Conservation (phyloP, 2,329 filamentous ascomycete species). For the Zymoseptoria passerinii region DNA sequence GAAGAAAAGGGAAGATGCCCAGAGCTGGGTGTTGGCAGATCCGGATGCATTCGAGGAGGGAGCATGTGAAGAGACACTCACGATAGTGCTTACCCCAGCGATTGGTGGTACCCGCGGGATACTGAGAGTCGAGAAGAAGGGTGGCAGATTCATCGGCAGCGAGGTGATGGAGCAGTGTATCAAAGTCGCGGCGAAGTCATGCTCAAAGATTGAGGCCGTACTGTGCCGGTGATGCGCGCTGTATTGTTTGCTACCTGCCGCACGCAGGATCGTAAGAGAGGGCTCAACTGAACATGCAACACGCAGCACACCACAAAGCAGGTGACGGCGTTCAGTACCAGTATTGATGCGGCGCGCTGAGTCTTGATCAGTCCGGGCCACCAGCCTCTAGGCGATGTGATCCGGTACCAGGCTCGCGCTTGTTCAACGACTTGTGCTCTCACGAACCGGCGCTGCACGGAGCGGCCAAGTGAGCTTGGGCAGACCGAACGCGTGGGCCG, state of each 20-base stretch:
- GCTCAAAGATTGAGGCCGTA: constrained; percentile 45
- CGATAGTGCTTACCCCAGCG: constrained; percentile 61
- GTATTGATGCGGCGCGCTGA: background rate
- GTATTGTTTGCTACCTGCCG: background rate
- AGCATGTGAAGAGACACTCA: constrained; percentile 74
- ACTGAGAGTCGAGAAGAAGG: constrained; percentile 71
- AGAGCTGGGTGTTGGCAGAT: constrained; percentile 70
- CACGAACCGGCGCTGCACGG: too few species aligned
- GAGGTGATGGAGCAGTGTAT: constrained; percentile 55
- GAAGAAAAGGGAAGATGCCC: constrained; percentile 36
- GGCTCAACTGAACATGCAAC: background rate
- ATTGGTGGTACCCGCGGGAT: constrained; percentile 47
- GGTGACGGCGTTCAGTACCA: too few species aligned
- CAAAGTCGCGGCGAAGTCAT: constrained; percentile 53
- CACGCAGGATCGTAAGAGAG: background rate
- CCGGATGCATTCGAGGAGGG: constrained; percentile 85
- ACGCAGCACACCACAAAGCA: background rate
- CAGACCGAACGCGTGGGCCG: too few species aligned
- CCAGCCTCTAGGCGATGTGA: background rate
- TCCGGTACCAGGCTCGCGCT: too few species aligned
- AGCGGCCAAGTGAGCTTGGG: too few species aligned
- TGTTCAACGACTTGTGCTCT: too few species aligned
- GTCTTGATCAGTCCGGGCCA: background rate
- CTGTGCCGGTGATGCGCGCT: constrained; percentile 8
- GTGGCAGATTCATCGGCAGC: constrained; percentile 62